These are phyloP conservation scores for Debaryomyces subglobosus DNA, from an alignment of 1,139 yeast species.

Conservation along the genomic window DNA sequence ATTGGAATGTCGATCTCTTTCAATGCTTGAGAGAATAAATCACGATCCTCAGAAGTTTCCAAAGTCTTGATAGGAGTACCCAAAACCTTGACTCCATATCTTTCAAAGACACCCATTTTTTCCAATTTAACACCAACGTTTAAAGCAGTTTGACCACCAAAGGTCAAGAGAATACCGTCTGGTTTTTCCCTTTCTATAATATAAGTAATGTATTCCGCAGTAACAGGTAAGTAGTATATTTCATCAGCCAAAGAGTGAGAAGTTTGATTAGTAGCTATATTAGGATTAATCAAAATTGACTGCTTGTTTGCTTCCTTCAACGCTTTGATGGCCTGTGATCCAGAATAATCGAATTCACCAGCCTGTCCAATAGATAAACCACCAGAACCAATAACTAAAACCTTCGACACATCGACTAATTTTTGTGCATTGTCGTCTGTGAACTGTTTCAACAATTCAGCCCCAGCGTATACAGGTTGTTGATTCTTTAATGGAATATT, in stretches of 20 bases:
- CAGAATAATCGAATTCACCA: constrained; percentile 98
- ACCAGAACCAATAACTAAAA: constrained; percentile 94
- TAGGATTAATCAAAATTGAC: constrained; percentile 90
- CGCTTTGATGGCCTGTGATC: constrained; percentile 97
- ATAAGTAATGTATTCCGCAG: constrained; percentile 92
- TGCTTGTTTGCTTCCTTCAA: constrained; percentile 85
- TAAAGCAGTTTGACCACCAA: constrained; percentile 98
- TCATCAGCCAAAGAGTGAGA: constrained; percentile 95
- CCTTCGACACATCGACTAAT: constrained; percentile 85
- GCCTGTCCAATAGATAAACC: constrained; percentile 99
- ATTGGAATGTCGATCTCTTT: constrained; percentile 93
- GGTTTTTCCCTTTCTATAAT: constrained; percentile 95
- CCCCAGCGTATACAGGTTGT: constrained; percentile 30
- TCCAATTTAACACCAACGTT: constrained; percentile 95
- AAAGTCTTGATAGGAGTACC: constrained; percentile 97
- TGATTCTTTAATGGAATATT: constrained; percentile 6
- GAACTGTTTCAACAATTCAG: constrained; percentile 40
- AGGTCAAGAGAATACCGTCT: constrained; percentile 91
- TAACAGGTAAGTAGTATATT: constrained; percentile 92
- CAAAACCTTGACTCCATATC: constrained; percentile 88
- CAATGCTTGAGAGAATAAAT: constrained; percentile 89
- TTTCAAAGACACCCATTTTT: constrained; percentile 88
- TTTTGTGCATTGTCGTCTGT: constrained; percentile 37
- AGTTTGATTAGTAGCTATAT: constrained; percentile 97
- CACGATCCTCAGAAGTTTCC: constrained; percentile 97